Evolutionary conservation across 2,329 filamentous ascomycete genomes (phyloP).

Genomic region (Aspergillus flavus): DNA sequence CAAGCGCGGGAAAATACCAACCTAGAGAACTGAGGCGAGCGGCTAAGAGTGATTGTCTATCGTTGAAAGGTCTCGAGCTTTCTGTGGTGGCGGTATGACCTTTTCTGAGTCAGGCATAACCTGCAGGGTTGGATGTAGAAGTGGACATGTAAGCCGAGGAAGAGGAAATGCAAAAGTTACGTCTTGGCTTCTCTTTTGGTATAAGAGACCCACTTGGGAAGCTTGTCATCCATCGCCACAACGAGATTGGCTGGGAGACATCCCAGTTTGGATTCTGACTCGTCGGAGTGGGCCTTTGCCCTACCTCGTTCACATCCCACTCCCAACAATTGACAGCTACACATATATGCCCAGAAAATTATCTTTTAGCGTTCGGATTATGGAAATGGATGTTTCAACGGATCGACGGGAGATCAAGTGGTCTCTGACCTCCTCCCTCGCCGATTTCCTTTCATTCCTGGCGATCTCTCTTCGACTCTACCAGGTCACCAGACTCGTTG

Average conservation of each 20-base stretch:
- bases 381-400: neutral
- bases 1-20: neutral
- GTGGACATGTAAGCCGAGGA: neutral
- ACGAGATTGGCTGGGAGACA: neutral
- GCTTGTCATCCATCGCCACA: neutral
- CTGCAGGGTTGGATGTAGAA: neutral
- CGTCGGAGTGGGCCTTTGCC: neutral
- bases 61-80: neutral
- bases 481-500: neutral
- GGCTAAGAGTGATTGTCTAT: neutral
- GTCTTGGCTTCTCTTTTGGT: neutral
- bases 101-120: neutral
- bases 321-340: neutral
- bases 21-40: too few species aligned
- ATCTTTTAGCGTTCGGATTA: neutral
- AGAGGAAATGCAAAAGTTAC: neutral
- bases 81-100: neutral
- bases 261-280: neutral
- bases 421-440: neutral
- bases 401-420: neutral
- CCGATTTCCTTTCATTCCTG: neutral
- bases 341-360: neutral
- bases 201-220: neutral
- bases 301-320: neutral
- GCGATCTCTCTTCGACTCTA: neutral